Evolutionary conservation across 2,329 filamentous ascomycete genomes (phyloP).

Genomic region (Dactylonectria estremocensis): DNA sequence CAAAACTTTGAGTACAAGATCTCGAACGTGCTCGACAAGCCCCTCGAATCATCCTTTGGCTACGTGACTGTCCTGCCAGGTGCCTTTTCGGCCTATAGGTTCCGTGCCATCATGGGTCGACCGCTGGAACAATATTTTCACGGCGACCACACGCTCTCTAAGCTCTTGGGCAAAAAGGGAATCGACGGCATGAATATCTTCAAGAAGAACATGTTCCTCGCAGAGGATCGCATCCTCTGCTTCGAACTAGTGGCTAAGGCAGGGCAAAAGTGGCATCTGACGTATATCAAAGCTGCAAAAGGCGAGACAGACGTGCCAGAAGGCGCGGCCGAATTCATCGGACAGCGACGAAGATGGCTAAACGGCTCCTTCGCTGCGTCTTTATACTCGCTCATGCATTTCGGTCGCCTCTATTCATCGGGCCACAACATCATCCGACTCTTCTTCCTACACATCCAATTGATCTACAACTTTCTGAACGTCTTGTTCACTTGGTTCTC

Average conservation of each 20-base stretch:
- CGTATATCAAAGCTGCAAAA: conserved; percentile 17
- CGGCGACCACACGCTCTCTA: conserved; percentile 19
- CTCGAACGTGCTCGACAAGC: conserved; percentile 18
- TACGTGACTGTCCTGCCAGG: conserved; percentile 14
- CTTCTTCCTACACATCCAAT: conserved; percentile 9
- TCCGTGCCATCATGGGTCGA: conserved; percentile 10
- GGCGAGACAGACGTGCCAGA: conserved; percentile 18
- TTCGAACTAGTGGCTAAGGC: conserved; percentile 19
- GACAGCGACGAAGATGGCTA: conserved; percentile 17
- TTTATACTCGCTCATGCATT: conserved; percentile 5
- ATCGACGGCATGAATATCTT: conserved; percentile 23
- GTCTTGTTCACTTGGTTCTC: conserved; percentile 35
- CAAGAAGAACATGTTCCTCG: conserved; percentile 24
- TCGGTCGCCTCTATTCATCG: conserved; percentile 2
- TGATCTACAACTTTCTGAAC: conserved; percentile 21
- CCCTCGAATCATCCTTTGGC: conserved; percentile 14
- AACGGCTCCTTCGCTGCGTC: conserved; percentile 25
- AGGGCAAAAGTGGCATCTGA: conserved; percentile 12
- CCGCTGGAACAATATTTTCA: conserved; percentile 19
- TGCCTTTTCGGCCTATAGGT: conserved; percentile 20
- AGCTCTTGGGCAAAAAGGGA: conserved; percentile 18
- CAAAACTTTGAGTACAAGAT: conserved; percentile 26
- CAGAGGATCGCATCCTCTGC: conserved; percentile 16
- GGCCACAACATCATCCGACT: conserved; percentile 1
- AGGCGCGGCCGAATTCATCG: conserved; percentile 7